Conservation (phyloP, 148 eudicot genomes). For the Chenopodium suecicum region DNA sequence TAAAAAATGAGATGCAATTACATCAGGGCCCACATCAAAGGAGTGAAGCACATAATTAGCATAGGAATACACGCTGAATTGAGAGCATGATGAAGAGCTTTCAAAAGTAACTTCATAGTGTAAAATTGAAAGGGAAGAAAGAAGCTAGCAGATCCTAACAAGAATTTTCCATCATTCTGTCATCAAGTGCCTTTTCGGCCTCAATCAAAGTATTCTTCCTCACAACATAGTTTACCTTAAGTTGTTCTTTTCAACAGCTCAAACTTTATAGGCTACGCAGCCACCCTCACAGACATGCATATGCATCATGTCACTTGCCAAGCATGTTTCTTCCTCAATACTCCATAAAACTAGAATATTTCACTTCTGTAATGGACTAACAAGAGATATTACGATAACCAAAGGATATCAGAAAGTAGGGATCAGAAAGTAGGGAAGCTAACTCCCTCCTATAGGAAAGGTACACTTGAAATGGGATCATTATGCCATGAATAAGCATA, state of each 20-base stretch:
- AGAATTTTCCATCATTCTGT: background rate
- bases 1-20: conserved; percentile 22
- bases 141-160: conserved; percentile 1
- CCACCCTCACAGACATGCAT: background rate
- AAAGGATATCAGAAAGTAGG: background rate
- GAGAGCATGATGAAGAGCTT: background rate
- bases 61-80: background rate
- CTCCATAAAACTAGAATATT: background rate
- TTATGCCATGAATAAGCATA: background rate
- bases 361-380: background rate
- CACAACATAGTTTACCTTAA: background rate
- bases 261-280: background rate
- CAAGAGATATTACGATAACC: background rate
- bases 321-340: background rate
- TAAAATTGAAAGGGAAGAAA: background rate
- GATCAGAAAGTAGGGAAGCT: background rate
- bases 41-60: background rate
- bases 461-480: background rate
- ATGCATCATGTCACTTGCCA: background rate
- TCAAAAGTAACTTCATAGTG: background rate
- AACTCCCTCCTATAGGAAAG: background rate
- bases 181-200: background rate
- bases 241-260: background rate
- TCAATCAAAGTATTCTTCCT: background rate
- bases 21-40: conserved; percentile 6